Percentiles rank a stretch among this genome's conserved stretches.
These are phyloP conservation scores for Heliamphora exappendiculata DNA, from an alignment of 148 eudicot genomes.

Conservation along the genomic window DNA sequence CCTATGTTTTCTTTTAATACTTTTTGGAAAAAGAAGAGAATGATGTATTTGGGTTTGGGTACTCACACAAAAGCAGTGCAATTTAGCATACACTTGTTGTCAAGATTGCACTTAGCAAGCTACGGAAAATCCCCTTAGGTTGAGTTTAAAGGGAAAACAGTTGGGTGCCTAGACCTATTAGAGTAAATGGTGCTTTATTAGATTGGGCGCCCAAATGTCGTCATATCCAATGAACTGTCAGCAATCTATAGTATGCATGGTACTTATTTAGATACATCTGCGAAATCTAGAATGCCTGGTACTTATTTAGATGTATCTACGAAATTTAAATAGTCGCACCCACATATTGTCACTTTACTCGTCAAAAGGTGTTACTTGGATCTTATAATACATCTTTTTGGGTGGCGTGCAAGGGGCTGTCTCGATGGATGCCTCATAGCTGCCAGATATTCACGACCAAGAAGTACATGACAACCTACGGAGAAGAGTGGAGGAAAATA, in stretches of 20 bases:
- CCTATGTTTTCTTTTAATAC: background rate
- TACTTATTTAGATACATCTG: background rate
- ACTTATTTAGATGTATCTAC: background rate
- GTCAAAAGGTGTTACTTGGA: background rate
- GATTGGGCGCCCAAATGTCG: no score
- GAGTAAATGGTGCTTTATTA: background rate
- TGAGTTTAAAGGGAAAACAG: background rate
- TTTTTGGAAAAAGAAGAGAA: background rate
- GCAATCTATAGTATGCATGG: background rate
- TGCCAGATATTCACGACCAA: no score
- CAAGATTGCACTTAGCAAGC: background rate
- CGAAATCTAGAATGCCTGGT: background rate
- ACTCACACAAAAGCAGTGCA: background rate
- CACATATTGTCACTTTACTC: background rate
- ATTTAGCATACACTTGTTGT: background rate
- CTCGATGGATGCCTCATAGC: no score
- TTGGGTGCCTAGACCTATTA: background rate
- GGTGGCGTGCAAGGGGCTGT: slow-evolving; percentile 1
- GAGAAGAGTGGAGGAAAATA: no score
- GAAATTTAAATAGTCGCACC: background rate
- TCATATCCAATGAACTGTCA: background rate
- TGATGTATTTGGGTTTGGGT: background rate
- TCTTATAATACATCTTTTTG: background rate
- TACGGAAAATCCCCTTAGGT: background rate
- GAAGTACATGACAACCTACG: no score